Evolutionary conservation across 169 alveolate genomes (phyloP).

Genomic region (Eimeria tenella): DNA sequence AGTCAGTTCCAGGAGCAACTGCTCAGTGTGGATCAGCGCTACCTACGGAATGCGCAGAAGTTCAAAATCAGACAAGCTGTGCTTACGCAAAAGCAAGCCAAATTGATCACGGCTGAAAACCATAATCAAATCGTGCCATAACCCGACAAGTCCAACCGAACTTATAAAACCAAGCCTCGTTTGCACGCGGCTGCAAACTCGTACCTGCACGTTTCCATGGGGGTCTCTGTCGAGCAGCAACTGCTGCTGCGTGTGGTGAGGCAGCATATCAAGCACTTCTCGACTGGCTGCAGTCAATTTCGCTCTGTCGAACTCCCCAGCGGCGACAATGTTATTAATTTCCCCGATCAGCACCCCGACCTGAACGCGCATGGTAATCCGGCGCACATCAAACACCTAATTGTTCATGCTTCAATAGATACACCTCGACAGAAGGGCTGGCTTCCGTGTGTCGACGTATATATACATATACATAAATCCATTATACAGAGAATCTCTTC

Average conservation of each 20-base stretch:
- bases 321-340: constrained; percentile 93
- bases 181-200: too few relatives aligned
- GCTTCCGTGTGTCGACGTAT: too few relatives aligned
- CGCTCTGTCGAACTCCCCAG: constrained; percentile 73
- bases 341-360: constrained; percentile 94
- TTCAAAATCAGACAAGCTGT: too few relatives aligned
- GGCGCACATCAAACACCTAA: too few relatives aligned
- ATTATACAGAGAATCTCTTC: neutral
- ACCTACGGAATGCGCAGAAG: constrained; percentile 82
- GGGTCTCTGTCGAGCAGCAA: constrained; percentile 98
- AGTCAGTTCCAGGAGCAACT: constrained; percentile 95
- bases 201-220: constrained; percentile 96
- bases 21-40: constrained; percentile 99
- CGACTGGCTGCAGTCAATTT: constrained; percentile 71
- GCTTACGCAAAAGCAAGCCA: too few relatives aligned
- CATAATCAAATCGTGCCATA: too few relatives aligned
- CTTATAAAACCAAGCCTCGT: too few relatives aligned
- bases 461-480: too few relatives aligned
- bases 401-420: too few relatives aligned
- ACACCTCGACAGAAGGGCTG: too few relatives aligned
- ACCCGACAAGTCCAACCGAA: too few relatives aligned
- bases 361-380: constrained; percentile 64
- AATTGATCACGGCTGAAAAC: neutral
- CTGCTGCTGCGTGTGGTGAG: constrained; percentile 95
- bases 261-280: constrained; percentile 91